Conservation (phyloP, 2,329 filamentous ascomycete genomes). For the Gnomoniopsis smithogilvyi region DNA sequence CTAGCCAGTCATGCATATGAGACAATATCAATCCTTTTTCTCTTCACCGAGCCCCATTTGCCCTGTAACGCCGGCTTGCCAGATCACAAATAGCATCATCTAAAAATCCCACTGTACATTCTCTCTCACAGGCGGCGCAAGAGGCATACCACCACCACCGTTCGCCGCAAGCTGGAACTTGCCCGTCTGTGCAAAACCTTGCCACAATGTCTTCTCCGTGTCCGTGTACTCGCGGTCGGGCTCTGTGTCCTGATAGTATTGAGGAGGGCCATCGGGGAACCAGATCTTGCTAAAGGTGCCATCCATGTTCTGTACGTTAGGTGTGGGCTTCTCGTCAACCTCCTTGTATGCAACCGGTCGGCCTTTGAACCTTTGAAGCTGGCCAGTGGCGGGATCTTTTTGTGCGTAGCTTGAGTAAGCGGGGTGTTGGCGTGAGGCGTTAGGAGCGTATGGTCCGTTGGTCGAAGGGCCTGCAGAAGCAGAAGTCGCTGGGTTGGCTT, state of each 20-base stretch:
- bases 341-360: constrained; percentile 32
- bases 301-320: constrained; percentile 45
- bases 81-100: background rate
- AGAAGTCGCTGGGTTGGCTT: background rate
- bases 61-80: background rate
- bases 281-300: constrained; percentile 60
- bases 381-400: constrained; percentile 21
- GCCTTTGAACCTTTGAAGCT: constrained; percentile 30
- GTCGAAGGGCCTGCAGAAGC: background rate
- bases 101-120: constrained; percentile 73
- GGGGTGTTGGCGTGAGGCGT: constrained; percentile 28
- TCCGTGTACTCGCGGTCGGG: constrained; percentile 42
- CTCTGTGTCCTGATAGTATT: constrained; percentile 62
- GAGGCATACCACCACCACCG: constrained; percentile 61
- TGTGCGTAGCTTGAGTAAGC: constrained; percentile 26
- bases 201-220: constrained; percentile 24
- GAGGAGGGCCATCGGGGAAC: constrained; percentile 69
- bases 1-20: background rate
- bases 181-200: constrained; percentile 62
- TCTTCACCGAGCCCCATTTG: background rate
- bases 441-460: constrained; percentile 23
- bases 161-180: constrained; percentile 53
- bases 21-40: background rate
- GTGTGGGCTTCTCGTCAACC: constrained; percentile 31
- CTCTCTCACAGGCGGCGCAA: constrained; percentile 73